Conservation (phyloP, 192 early-diverging fungal species). For the Mortierella alpina region DNA sequence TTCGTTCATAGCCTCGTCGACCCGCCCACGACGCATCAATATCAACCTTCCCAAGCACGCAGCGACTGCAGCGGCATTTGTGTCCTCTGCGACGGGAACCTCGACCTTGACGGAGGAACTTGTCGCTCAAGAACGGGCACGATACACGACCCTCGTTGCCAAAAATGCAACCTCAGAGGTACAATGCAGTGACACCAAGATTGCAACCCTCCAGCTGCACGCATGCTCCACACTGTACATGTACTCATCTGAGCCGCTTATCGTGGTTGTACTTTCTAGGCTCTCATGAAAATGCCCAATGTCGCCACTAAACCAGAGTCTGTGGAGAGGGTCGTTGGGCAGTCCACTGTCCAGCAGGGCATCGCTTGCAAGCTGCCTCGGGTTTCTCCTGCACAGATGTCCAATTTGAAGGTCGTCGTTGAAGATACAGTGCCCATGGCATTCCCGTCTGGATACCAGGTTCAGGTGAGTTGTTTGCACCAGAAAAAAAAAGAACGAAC, state of each 20-base stretch:
- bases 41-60: slow-evolving; percentile 23
- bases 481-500: neutral
- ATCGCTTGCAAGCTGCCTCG: slow-evolving; percentile 19
- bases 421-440: neutral
- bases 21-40: slow-evolving; percentile 31
- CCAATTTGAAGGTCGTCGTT: slow-evolving; percentile 22
- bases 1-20: neutral
- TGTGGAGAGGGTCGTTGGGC: neutral
- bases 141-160: slow-evolving; percentile 31
- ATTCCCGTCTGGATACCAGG: slow-evolving; percentile 27
- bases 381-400: neutral
- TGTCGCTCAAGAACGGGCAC: slow-evolving; percentile 18
- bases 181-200: neutral
- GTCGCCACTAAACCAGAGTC: slow-evolving; percentile 40
- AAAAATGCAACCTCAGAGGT: slow-evolving; percentile 40
- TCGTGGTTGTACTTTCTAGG: neutral
- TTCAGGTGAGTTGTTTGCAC: slow-evolving; percentile 7
- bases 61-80: slow-evolving; percentile 23
- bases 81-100: slow-evolving; percentile 2
- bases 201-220: neutral
- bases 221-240: neutral
- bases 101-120: slow-evolving; percentile 15
- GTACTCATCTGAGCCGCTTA: neutral
- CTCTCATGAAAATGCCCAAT: slow-evolving; percentile 42
- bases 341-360: neutral